Base-by-base conservation (phyloP, 2,329 filamentous ascomycete genomes). In the Cladosporium sp. region DNA sequence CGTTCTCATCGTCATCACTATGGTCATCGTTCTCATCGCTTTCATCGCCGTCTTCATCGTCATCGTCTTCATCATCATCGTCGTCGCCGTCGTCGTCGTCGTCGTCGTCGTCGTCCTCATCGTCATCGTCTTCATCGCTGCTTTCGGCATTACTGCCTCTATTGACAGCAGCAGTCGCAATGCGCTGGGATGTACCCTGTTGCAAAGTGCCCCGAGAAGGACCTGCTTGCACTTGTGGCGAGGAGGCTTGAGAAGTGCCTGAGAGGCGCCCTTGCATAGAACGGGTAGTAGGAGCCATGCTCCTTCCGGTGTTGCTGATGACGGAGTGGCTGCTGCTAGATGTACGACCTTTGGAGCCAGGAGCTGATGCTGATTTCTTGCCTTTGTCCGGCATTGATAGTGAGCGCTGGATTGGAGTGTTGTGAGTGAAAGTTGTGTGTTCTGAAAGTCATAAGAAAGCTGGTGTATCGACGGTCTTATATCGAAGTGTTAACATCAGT, bases 251-350 rank as follows among this genome's bases (percentile, higher is more conserved):
- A 25, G 49, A 30, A 7, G 51, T 48, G 25, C 43, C 21, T 3
- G 56, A 57, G 43, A 39, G 48, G 63, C 30, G 30, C 11, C 25
- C 32, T 18, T 48, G 23, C 61, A 57, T 58, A 6, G 54, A 51
- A 16, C 63, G 53, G 46, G 63, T 65, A 32, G 54, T 65, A 28
- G 49, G 28, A n/a, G 63, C 43, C 63, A 65, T 65, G 30, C 25
- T 59, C 32, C 23, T 34, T 43, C 63, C 63, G 43, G 30, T 65
- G 43, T 32, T 59, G 56, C 18, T 30, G 34, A 23, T 46, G 34
- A 2, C 5, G 34, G 18, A 28, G 5, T 46, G 23, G 21, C 28
- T 59, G 21, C 51, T 30, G 26, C 16, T 32, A 23, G 16, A n/a
- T n/a, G 30, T 4, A 28, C 11, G 54, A 46, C 39, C n/a, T 23